Evolutionary conservation across 208 protist genomes (phyloP).

Genomic region (Crithidia fasciculata): DNA sequence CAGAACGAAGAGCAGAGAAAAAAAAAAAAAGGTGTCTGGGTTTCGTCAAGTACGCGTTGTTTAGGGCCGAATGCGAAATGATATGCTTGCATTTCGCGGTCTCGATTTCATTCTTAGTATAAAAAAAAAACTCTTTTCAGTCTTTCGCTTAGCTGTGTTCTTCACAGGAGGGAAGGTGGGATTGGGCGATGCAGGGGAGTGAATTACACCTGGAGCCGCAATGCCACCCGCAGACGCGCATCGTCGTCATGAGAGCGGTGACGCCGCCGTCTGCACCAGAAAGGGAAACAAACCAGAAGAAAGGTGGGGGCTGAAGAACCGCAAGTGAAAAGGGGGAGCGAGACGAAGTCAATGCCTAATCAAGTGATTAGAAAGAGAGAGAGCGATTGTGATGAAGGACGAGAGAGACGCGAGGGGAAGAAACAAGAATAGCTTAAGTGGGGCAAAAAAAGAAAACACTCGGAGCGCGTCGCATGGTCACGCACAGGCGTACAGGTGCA

Average conservation of each 20-base stretch:
- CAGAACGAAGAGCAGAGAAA: conserved; percentile 5
- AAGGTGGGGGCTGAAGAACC: neutral
- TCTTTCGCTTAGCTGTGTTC: too few species aligned
- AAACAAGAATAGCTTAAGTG: neutral
- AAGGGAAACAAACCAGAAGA: neutral
- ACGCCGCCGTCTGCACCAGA: conserved; percentile 8
- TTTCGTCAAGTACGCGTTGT: neutral
- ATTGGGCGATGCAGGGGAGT: neutral
- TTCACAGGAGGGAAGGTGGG: too few species aligned
- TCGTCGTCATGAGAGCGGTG: neutral
- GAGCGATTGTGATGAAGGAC: conserved; percentile 1
- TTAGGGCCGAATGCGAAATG: conserved; percentile 9
- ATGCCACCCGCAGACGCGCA: neutral
- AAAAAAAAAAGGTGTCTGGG: conserved; percentile 13
- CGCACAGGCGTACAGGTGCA: conserved; percentile 1
- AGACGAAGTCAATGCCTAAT: conserved; percentile 5
- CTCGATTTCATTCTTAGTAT: neutral
- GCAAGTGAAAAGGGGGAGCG: neutral
- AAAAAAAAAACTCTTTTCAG: conserved; percentile 4
- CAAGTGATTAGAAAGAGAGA: neutral
- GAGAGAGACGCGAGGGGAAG: neutral
- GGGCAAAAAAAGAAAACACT: neutral
- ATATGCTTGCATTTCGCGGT: conserved; percentile 17
- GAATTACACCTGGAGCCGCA: neutral
- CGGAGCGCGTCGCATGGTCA: conserved; percentile 4